Conservation (phyloP, 805 yeast species). For the Brettanomyces nanus region DNA sequence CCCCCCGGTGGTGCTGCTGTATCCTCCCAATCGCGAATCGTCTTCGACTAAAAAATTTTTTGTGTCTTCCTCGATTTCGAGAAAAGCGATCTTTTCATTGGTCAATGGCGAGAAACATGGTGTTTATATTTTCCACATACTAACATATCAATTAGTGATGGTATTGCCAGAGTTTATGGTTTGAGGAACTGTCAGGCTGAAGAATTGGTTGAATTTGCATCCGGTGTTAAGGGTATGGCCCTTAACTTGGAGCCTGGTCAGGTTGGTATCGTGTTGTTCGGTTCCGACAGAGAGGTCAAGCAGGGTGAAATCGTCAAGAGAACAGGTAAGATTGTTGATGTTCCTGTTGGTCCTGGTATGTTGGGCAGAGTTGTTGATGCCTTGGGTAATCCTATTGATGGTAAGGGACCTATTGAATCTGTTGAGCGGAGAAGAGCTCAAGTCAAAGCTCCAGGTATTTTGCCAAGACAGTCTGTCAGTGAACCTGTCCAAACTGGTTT, state of each 20-base stretch:
- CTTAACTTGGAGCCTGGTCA: conserved; percentile 99
- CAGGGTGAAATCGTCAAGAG: conserved; percentile 99
- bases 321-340: conserved; percentile 99
- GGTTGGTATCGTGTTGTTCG: conserved; percentile 99
- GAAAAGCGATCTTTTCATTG: no score
- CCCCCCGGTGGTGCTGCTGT: no score
- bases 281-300: conserved; percentile 96
- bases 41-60: no score
- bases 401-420: conserved; percentile 96
- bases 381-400: conserved; percentile 98
- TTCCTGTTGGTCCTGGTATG: conserved; percentile 96
- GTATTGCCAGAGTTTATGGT: conserved; percentile 99
- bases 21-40: no score
- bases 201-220: conserved; percentile 97
- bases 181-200: conserved; percentile 99
- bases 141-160: conserved; percentile 92
- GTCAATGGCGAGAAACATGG: no score
- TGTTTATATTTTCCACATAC: no score
- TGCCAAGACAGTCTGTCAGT: conserved; percentile 96
- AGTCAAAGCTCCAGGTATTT: conserved; percentile 99
- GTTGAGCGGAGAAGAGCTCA: conserved; percentile 88
- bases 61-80: no score
- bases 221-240: conserved; percentile 99
- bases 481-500: conserved; percentile 99
- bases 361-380: conserved; percentile 99